Percentiles rank a stretch among this genome's conserved stretches.
phyloP scores from a whole-genome alignment of 371 early-diverging fungal genomes.

The Mucor mucedo region DNA sequence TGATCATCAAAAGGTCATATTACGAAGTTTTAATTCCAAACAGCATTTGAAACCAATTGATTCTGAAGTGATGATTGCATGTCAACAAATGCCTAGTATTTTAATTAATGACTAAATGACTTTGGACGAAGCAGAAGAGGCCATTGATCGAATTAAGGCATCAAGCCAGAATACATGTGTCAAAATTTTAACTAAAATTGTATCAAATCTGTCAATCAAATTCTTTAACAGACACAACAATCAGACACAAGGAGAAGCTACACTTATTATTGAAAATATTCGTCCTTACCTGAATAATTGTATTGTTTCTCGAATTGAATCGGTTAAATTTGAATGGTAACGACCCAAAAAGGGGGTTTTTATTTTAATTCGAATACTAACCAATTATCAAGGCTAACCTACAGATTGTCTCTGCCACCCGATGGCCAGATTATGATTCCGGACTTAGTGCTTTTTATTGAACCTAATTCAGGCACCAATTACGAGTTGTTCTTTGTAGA shows the following conservation, averaged over 20 bases:
- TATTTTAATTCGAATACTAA: constrained; percentile 3
- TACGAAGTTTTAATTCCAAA: not conserved
- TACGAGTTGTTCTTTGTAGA: constrained; percentile 27
- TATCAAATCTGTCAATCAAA: constrained; percentile 11
- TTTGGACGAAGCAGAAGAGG: constrained; percentile 10
- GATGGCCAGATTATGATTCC: constrained; percentile 22
- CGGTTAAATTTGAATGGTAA: constrained; percentile 16
- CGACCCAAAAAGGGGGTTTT: no score
- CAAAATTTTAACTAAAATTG: constrained; percentile 7
- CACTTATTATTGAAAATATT: constrained; percentile 16
- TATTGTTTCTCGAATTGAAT: constrained; percentile 3
- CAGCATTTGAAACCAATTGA: constrained; percentile 14
- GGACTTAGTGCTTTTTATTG: constrained; percentile 22
- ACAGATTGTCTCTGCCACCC: constrained; percentile 8
- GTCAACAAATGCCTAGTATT: constrained; percentile 6
- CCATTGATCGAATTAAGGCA: constrained; percentile 8
- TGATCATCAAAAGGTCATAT: constrained; percentile 13
- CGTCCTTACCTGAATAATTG: constrained; percentile 9
- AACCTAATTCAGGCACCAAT: constrained; percentile 16
- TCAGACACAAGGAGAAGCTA: constrained; percentile 15
- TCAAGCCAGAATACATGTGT: constrained; percentile 2
- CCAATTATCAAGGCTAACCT: constrained; percentile 15
- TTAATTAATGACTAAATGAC: constrained; percentile 5
- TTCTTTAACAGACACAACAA: constrained; percentile 2
- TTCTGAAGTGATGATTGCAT: constrained; percentile 11